Conservation (phyloP, 1,284 basidiomycete genomes). For the Mixia osmundae region DNA sequence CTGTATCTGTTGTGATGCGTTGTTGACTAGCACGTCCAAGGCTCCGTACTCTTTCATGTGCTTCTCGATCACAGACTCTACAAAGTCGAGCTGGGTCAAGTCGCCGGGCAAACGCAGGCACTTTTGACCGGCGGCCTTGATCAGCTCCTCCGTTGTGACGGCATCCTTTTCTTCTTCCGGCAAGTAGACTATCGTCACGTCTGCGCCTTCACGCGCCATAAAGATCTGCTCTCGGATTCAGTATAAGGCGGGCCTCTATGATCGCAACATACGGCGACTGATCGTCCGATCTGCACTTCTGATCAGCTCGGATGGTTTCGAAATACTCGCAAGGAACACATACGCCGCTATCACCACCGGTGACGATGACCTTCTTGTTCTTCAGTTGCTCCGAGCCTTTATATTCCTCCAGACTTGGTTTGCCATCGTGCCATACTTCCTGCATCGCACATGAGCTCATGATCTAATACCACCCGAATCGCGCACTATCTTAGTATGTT, state of each 20-base stretch:
- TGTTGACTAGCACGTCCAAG: constrained; percentile 32
- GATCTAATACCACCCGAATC: too few species aligned
- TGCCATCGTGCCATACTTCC: constrained; percentile 37
- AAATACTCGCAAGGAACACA: too few species aligned
- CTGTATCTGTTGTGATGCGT: constrained; percentile 32
- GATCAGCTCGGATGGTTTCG: too few species aligned
- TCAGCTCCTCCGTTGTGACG: constrained; percentile 23
- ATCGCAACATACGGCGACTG: too few species aligned
- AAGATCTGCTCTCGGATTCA: too few species aligned
- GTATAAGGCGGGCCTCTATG: too few species aligned
- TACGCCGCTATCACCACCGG: constrained; percentile 23
- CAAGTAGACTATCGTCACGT: constrained; percentile 31
- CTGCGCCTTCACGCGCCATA: constrained; percentile 40
- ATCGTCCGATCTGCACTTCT: too few species aligned
- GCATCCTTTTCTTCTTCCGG: constrained; percentile 31
- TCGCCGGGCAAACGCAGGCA: constrained; percentile 27
- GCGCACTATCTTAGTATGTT: constrained; percentile 32
- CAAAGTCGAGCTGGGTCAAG: constrained; percentile 27
- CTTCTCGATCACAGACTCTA: constrained; percentile 25
- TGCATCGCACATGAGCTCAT: too few species aligned
- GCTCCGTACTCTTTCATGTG: constrained; percentile 26
- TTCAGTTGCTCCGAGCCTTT: constrained; percentile 29
- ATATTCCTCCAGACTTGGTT: constrained; percentile 31
- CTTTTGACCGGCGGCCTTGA: constrained; percentile 19
- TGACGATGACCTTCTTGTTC: constrained; percentile 37